A percentile compares a stretch with the other conserved stretches of the same genome.
phyloP scores from a whole-genome alignment of 2,329 filamentous ascomycete genomes.

The Keithomyces neogunnii region DNA sequence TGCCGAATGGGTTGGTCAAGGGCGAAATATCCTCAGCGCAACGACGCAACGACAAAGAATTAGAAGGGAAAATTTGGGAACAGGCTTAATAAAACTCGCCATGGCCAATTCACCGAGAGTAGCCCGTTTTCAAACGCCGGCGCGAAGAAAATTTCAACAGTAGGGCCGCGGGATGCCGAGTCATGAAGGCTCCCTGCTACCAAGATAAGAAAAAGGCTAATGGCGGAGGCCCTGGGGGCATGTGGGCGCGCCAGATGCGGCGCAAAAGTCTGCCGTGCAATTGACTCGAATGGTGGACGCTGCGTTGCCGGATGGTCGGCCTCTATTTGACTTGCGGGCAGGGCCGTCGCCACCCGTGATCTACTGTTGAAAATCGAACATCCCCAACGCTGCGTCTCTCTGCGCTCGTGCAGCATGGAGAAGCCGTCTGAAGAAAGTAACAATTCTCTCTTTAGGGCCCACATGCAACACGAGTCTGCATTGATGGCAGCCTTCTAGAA shows the following conservation, averaged over 20 bases:
- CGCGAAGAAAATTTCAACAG: conserved; percentile 2
- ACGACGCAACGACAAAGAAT: not conserved
- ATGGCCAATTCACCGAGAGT: not conserved
- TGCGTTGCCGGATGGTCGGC: too few species aligned
- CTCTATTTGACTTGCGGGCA: too few species aligned
- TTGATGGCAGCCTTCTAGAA: too few species aligned
- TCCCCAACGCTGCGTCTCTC: too few species aligned
- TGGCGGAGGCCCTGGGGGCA: not conserved
- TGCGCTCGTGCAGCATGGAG: not conserved
- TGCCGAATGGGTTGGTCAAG: not conserved
- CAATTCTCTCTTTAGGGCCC: too few species aligned
- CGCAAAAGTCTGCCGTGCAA: too few species aligned
- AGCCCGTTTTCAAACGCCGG: not conserved
- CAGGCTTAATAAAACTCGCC: not conserved
- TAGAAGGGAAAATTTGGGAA: not conserved
- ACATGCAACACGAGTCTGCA: too few species aligned
- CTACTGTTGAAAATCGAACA: too few species aligned
- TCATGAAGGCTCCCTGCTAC: conserved; percentile 1
- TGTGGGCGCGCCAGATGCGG: too few species aligned
- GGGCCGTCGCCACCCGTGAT: too few species aligned
- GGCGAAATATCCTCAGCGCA: not conserved
- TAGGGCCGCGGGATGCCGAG: conserved; percentile 4
- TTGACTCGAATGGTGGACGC: too few species aligned
- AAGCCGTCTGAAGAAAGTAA: too few species aligned
- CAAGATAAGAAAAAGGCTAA: not conserved